phyloP scores from a whole-genome alignment of 2,329 filamentous ascomycete genomes.

The Metarhizium brunneum region DNA sequence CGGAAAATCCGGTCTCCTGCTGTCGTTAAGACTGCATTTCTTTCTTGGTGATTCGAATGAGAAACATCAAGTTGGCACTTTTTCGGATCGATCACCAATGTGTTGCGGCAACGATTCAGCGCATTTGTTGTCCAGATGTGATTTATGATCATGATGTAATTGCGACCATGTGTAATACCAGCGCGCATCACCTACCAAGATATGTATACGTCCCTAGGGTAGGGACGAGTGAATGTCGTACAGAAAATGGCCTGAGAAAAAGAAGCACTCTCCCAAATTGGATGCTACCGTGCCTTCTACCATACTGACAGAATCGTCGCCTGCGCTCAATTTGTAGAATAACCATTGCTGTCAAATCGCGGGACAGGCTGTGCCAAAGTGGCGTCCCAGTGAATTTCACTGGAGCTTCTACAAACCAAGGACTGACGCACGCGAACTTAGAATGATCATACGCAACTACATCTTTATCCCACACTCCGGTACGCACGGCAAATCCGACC shows the following conservation, averaged over 20 bases:
- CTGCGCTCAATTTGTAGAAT: too few relatives aligned
- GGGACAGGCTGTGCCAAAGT: too few relatives aligned
- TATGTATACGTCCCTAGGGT: too few relatives aligned
- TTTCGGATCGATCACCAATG: background rate
- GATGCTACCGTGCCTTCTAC: too few relatives aligned
- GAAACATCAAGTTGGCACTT: slow-evolving; percentile 28
- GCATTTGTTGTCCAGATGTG: background rate
- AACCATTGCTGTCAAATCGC: too few relatives aligned
- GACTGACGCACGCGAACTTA: too few relatives aligned
- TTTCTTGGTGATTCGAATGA: slow-evolving; percentile 37
- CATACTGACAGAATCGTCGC: too few relatives aligned
- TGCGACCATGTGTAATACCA: background rate
- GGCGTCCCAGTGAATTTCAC: too few relatives aligned
- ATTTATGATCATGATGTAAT: background rate
- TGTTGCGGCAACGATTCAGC: background rate
- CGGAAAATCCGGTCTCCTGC: slow-evolving; percentile 33
- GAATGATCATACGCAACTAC: background rate
- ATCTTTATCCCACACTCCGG: background rate
- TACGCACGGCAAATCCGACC: background rate
- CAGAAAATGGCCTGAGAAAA: too few relatives aligned
- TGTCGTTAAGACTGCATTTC: slow-evolving; percentile 33
- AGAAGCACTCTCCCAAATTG: too few relatives aligned
- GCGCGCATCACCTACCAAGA: background rate
- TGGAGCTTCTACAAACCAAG: too few relatives aligned
- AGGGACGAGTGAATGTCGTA: too few relatives aligned